phyloP scores from a whole-genome alignment of 2,329 filamentous ascomycete genomes.

The Trichophyton mentagrophytes region DNA sequence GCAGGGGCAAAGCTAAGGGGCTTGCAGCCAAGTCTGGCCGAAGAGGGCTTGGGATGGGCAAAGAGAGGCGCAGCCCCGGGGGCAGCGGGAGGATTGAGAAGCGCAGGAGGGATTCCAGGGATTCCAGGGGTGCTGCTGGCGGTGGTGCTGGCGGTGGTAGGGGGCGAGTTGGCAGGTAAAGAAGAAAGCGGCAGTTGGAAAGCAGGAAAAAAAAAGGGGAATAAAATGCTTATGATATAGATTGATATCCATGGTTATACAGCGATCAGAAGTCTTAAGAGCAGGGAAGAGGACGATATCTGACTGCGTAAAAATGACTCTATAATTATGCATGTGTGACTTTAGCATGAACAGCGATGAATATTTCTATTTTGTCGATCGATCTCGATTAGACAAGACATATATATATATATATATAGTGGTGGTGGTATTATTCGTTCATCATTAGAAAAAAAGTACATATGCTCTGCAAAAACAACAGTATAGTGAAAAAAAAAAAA shows the following conservation, averaged over 20 bases:
- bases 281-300: too few species aligned
- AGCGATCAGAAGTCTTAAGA: too few species aligned
- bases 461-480: not conserved
- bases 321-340: not conserved
- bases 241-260: conserved; percentile 2
- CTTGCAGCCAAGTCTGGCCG: conserved; percentile 18
- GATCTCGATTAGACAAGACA: not conserved
- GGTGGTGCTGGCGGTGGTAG: not conserved
- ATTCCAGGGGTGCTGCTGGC: too few species aligned
- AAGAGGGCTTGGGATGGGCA: conserved; percentile 20
- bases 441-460: not conserved
- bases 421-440: not conserved
- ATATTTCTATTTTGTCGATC: not conserved
- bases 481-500: too few species aligned
- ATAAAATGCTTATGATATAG: not conserved
- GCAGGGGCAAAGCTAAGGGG: conserved; percentile 12
- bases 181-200: too few species aligned
- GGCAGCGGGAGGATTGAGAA: conserved; percentile 16
- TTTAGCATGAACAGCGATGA: not conserved
- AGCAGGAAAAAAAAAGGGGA: too few species aligned
- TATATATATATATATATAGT: not conserved
- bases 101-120: conserved; percentile 10
- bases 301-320: too few species aligned
- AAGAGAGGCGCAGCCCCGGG: conserved; percentile 17
- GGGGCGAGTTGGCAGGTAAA: not conserved